phyloP scores from a whole-genome alignment of 2,329 filamentous ascomycete species.

The Cadophora sp. region DNA sequence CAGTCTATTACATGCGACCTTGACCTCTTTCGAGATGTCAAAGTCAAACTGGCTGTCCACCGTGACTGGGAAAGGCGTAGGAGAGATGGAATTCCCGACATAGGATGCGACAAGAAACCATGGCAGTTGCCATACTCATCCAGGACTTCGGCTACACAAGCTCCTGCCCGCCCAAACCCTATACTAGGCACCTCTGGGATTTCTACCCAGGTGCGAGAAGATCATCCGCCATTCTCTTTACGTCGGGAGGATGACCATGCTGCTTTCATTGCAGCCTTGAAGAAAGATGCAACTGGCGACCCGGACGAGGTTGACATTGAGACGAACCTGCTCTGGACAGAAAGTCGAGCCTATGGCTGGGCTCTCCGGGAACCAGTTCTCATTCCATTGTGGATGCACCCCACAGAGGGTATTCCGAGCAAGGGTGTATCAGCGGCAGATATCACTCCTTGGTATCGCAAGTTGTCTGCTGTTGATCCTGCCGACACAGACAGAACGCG shows the following conservation, averaged over 20 bases:
- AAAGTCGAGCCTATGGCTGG: conserved; percentile 38
- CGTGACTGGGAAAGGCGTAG: conserved; percentile 33
- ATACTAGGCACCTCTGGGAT: conserved; percentile 27
- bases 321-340: conserved; percentile 35
- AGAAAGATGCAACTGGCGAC: conserved; percentile 28
- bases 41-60: conserved; percentile 36
- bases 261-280: conserved; percentile 34
- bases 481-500: neutral
- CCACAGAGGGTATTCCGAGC: conserved; percentile 34
- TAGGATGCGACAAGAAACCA: conserved; percentile 2
- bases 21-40: conserved; percentile 34
- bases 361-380: conserved; percentile 36
- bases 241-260: conserved; percentile 31
- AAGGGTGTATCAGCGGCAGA: conserved; percentile 24
- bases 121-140: conserved; percentile 29
- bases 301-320: conserved; percentile 31
- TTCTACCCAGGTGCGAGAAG: conserved; percentile 32
- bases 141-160: conserved; percentile 32
- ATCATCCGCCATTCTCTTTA: conserved; percentile 38
- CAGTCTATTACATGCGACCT: conserved; percentile 16
- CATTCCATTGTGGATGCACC: conserved; percentile 42
- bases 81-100: conserved; percentile 15
- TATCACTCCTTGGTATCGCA: conserved; percentile 28
- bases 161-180: conserved; percentile 17
- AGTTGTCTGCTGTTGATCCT: neutral